These are phyloP conservation scores for Dactylellina cionopaga DNA, from an alignment of 2,329 filamentous ascomycete species.

Conservation along the genomic window DNA sequence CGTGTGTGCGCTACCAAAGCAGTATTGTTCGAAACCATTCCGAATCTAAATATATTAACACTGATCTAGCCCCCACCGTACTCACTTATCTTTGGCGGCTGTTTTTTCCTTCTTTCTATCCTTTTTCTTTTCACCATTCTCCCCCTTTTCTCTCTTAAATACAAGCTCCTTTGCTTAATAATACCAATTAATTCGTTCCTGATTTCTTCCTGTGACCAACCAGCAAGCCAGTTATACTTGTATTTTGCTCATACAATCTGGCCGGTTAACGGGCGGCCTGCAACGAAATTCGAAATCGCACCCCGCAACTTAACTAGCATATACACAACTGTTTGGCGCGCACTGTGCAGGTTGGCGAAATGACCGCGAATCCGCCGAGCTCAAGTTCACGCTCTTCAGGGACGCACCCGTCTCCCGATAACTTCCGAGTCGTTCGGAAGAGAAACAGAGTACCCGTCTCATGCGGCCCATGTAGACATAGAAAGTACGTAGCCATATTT, in stretches of 20 bases:
- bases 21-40: no score
- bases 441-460: constrained; percentile 57
- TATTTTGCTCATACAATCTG: not conserved
- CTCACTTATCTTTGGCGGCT: no score
- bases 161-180: not conserved
- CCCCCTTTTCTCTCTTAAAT: no score
- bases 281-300: no score
- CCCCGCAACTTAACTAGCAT: not conserved
- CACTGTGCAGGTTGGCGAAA: constrained; percentile 19
- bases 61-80: no score
- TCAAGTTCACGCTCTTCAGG: constrained; percentile 31
- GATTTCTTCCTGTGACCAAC: not conserved
- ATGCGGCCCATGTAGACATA: constrained; percentile 56
- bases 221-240: not conserved
- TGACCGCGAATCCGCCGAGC: constrained; percentile 50
- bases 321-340: not conserved
- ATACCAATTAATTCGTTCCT: not conserved
- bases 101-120: not conserved
- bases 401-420: constrained; percentile 50
- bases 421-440: constrained; percentile 56
- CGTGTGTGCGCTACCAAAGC: no score
- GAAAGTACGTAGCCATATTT: constrained; percentile 55
- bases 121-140: not conserved
- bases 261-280: not conserved
- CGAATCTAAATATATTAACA: no score